Percentiles rank a stretch among this genome's conserved stretches.
phyloP scores from a whole-genome alignment of 179 eudicot genomes.

The Silene noctiflora region DNA sequence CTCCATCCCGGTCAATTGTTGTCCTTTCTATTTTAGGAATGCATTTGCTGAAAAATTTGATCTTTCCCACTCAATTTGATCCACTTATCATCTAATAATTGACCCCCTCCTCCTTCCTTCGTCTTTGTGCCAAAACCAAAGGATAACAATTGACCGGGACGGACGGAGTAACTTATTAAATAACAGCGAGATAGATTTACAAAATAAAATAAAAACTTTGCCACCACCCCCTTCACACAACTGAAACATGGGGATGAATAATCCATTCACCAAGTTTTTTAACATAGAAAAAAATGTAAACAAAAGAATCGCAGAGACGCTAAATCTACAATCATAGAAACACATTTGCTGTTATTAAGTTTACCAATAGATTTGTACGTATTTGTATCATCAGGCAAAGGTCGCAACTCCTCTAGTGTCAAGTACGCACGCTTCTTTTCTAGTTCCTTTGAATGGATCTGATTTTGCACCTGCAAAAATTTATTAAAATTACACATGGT shows the following conservation, averaged over 20 bases:
- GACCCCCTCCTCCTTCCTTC: too few relatives aligned
- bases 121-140: too few relatives aligned
- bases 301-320: neutral
- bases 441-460: constrained; percentile 73
- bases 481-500: too few relatives aligned
- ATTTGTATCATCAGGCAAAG: constrained; percentile 78
- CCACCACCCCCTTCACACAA: neutral
- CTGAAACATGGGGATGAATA: neutral
- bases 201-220: neutral
- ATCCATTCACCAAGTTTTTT: neutral
- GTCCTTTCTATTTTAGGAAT: too few relatives aligned
- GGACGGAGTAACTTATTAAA: too few relatives aligned
- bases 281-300: too few relatives aligned
- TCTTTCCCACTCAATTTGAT: too few relatives aligned
- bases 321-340: neutral
- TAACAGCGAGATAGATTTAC: too few relatives aligned
- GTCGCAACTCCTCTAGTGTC: constrained; percentile 86
- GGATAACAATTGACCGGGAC: too few relatives aligned
- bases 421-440: constrained; percentile 94
- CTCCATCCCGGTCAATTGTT: too few relatives aligned
- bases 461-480: constrained; percentile 60
- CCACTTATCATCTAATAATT: too few relatives aligned
- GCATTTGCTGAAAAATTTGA: too few relatives aligned
- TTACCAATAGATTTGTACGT: constrained; percentile 94
- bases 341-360: neutral